Evolutionary conservation across 164 flowering plant species (phyloP).

Genomic region (Taxillus chinensis): DNA sequence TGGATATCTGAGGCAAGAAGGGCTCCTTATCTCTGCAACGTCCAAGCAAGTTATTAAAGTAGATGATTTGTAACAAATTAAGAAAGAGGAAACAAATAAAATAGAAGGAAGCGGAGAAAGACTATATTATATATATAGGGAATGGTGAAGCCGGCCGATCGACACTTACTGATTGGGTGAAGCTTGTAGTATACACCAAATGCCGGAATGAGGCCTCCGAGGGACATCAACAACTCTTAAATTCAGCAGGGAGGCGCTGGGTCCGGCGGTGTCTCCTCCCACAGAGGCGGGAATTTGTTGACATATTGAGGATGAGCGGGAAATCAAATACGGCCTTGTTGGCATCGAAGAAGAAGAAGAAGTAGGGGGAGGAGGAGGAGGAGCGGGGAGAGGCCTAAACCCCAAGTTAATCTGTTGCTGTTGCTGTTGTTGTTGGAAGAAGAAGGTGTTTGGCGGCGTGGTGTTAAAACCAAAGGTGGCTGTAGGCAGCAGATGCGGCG

Average conservation of each 20-base stretch:
- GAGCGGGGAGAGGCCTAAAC: slow-evolving; percentile 30
- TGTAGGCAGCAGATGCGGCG: slow-evolving; percentile 1
- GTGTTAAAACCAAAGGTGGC: neutral
- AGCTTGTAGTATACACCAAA: slow-evolving; percentile 89
- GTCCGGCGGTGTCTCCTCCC: slow-evolving; percentile 19
- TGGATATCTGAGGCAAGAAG: slow-evolving; percentile 82
- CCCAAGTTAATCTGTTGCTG: slow-evolving; percentile 39
- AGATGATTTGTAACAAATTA: too few relatives aligned
- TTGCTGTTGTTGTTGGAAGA: slow-evolving; percentile 18
- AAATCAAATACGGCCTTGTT: slow-evolving; percentile 19
- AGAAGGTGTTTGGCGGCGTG: slow-evolving; percentile 14
- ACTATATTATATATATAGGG: slow-evolving; percentile 6
- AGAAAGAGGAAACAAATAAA: too few relatives aligned
- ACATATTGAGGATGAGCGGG: slow-evolving; percentile 14
- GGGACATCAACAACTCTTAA: slow-evolving; percentile 39
- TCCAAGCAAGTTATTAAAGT: too few relatives aligned
- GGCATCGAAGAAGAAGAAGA: slow-evolving; percentile 24
- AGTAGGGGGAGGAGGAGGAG: slow-evolving; percentile 16
- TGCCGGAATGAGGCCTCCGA: slow-evolving; percentile 20
- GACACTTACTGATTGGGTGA: slow-evolving; percentile 46
- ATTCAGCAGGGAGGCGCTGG: slow-evolving; percentile 17
- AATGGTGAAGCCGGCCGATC: slow-evolving; percentile 37
- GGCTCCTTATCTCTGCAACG: slow-evolving; percentile 70
- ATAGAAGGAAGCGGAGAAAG: too few relatives aligned
- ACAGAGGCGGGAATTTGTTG: slow-evolving; percentile 13